phyloP scores from a whole-genome alignment of 441 rosid species.

The Eruca vesicaria region DNA sequence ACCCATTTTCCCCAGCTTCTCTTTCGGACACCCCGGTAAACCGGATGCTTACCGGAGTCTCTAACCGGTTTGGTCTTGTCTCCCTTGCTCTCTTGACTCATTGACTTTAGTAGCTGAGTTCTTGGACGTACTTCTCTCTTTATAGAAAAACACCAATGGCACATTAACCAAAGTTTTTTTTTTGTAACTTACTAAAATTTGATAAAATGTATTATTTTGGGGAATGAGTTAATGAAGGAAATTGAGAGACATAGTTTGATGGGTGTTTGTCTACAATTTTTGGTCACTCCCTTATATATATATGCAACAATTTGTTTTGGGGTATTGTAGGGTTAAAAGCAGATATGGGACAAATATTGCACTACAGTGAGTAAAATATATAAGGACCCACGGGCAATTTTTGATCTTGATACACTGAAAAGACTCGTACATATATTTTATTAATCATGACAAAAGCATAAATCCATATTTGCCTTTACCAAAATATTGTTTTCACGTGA shows the following conservation, averaged over 20 bases:
- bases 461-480: slow-evolving; percentile 1
- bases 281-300: slow-evolving; percentile 30
- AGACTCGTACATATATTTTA: slow-evolving; percentile 21
- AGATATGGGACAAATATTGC: slow-evolving; percentile 30
- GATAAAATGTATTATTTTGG: slow-evolving; percentile 7
- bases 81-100: slow-evolving; percentile 10
- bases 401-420: slow-evolving; percentile 21
- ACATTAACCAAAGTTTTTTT: not conserved
- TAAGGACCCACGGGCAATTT: slow-evolving; percentile 17
- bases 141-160: slow-evolving; percentile 21
- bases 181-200: not conserved
- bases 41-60: slow-evolving; percentile 38
- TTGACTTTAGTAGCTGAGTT: not conserved
- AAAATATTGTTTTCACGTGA: not conserved
- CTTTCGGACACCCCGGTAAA: slow-evolving; percentile 37
- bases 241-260: slow-evolving; percentile 24
- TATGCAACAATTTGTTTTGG: slow-evolving; percentile 24
- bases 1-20: slow-evolving; percentile 43
- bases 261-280: slow-evolving; percentile 20
- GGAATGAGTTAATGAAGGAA: slow-evolving; percentile 29
- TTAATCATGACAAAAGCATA: slow-evolving; percentile 25
- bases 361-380: slow-evolving; percentile 17
- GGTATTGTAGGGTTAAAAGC: slow-evolving; percentile 17
- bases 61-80: slow-evolving; percentile 28
- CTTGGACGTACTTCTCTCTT: slow-evolving; percentile 17